These are phyloP conservation scores for Komagataea norvegica DNA, from an alignment of 1,139 yeast genomes.

Conservation along the genomic window DNA sequence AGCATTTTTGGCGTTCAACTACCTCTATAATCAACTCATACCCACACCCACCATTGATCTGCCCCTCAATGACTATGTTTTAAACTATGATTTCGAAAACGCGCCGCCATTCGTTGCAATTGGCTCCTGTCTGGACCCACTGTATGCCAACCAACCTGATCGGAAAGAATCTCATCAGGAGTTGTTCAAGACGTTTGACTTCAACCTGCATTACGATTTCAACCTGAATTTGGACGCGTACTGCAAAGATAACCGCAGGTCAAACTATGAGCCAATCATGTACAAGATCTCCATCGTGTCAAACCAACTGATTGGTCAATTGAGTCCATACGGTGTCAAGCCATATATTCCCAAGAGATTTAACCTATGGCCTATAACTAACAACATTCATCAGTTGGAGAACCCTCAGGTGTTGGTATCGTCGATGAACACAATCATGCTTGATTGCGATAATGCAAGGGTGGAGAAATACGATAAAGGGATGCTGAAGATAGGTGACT, in stretches of 20 bases:
- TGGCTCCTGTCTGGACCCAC: conserved; percentile 18
- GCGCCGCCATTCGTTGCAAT: conserved; percentile 28
- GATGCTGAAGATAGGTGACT: conserved; percentile 6
- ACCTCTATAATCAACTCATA: conserved; percentile 35
- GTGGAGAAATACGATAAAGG: not conserved
- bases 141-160: conserved; percentile 19
- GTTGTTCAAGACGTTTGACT: conserved; percentile 13
- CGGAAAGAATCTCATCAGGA: conserved; percentile 8
- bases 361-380: conserved; percentile 23
- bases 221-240: conserved; percentile 19
- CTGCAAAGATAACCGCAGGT: conserved; percentile 12
- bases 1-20: conserved; percentile 35
- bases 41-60: conserved; percentile 32
- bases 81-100: conserved; percentile 29
- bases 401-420: conserved; percentile 20
- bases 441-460: conserved; percentile 15
- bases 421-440: conserved; percentile 18
- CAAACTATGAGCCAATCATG: conserved; percentile 17
- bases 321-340: conserved; percentile 17
- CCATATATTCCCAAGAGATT: conserved; percentile 15
- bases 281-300: conserved; percentile 20
- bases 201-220: conserved; percentile 16
- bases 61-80: conserved; percentile 26
- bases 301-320: conserved; percentile 11
- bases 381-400: conserved; percentile 19